Base-by-base conservation (phyloP, 495 filamentous ascomycete genomes). In the Glonium stellatum region DNA sequence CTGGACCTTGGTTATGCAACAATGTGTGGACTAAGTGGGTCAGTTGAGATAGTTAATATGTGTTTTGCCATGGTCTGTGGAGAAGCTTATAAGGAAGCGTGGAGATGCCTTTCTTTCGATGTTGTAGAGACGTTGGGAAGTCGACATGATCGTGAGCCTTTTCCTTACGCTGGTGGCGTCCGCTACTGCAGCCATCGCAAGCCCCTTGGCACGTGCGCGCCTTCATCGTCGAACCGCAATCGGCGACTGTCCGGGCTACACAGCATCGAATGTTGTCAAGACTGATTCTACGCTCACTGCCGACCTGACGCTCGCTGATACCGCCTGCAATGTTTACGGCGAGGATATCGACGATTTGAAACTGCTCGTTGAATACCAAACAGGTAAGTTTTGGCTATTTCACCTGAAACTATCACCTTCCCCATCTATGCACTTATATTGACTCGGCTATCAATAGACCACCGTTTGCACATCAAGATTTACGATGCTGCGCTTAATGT, bases 401-500 rank as follows among this genome's bases (percentile, higher is more conserved):
- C 22, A 34, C 19, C 31, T 47, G 58, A 55, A 53, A 57, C 44
- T 12, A 3, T 5, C 25, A 8, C 13, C 8, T 55, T 57, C n/a
- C 12, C 44, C 31, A 8, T 22, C 21, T 18, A 31, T 47, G 60
- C 9, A n/a, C 19, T 27, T 15, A 90, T 86, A 85, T 36, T 76
- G 78, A 27, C 19, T 44, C 1, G 44, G 9, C 11, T 13, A 19
- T 42, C 31, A 54, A 12, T 41, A 65, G 65, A 62, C 19, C 48
- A 68, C 19, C 86, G 90, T 15, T 83, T 95, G 13, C 90, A 93
- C 71, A 84, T 95, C 66, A 84, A 88, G 70, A 91, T 96, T 58
- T 82, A 86, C 60, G 90, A 95, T 71, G 75, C 81, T 23, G 82
- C 78, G n/a, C 82, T 89, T 55, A 76, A 82, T 54, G 82, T 88